These are phyloP conservation scores for Brettanomyces sp. DNA, from an alignment of 805 yeast genomes.

Conservation along the genomic window DNA sequence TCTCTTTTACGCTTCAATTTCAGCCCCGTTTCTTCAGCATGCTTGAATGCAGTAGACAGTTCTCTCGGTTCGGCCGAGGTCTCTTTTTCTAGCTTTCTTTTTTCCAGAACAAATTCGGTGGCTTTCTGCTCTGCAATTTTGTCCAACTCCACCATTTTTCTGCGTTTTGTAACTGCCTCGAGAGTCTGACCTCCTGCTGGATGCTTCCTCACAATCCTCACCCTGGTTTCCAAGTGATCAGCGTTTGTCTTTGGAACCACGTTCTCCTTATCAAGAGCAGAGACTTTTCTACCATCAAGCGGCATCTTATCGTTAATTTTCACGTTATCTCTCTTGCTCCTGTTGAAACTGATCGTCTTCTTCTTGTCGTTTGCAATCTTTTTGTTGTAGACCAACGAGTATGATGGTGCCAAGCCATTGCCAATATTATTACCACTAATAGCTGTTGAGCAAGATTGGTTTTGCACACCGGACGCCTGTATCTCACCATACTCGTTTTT, in stretches of 20 bases:
- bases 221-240: too few relatives aligned
- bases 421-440: constrained; percentile 26
- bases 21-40: not conserved
- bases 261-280: not conserved
- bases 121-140: not conserved
- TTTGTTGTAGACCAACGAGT: constrained; percentile 47
- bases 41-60: not conserved
- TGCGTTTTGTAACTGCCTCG: too few relatives aligned
- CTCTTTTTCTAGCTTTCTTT: not conserved
- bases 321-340: not conserved
- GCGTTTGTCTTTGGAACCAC: not conserved
- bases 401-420: constrained; percentile 55
- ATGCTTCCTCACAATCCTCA: not conserved
- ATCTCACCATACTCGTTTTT: constrained; percentile 41
- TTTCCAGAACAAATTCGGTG: not conserved
- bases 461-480: constrained; percentile 50
- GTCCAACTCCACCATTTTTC: not conserved
- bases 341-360: constrained; percentile 22
- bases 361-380: constrained; percentile 33
- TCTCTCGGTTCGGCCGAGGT: not conserved
- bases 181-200: not conserved
- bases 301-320: not conserved
- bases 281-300: not conserved
- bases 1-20: constrained; percentile 3
- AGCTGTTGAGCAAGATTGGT: constrained; percentile 26